These are phyloP conservation scores for Botryotinia narcissicola DNA, from an alignment of 2,329 filamentous ascomycete genomes.

Conservation along the genomic window DNA sequence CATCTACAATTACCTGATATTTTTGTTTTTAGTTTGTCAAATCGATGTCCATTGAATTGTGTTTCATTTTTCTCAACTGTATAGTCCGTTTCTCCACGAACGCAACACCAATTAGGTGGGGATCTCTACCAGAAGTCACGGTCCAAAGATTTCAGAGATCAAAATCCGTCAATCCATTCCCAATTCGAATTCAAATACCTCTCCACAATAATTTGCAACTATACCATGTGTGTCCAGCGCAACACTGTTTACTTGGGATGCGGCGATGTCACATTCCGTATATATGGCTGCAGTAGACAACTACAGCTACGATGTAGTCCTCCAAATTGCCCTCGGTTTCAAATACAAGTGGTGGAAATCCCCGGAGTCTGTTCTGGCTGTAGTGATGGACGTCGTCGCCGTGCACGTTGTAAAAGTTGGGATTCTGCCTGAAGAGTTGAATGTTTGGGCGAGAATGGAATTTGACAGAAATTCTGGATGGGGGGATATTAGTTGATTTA, in stretches of 20 bases:
- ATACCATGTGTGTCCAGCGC: neutral
- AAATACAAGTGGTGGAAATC: neutral
- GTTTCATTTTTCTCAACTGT: neutral
- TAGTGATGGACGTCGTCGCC: neutral
- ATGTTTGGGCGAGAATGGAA: neutral
- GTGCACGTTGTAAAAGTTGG: neutral
- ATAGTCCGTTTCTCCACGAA: neutral
- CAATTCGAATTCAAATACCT: neutral
- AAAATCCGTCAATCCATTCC: neutral
- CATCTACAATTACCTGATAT: neutral
- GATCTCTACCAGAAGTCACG: neutral
- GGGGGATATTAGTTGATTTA: neutral
- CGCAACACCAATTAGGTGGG: neutral
- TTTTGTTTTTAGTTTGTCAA: neutral
- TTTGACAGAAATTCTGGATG: neutral
- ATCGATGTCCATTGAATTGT: neutral
- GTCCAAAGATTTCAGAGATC: neutral
- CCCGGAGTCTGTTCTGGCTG: neutral
- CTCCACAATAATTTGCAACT: neutral
- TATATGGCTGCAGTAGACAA: neutral
- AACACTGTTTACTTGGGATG: neutral
- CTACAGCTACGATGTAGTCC: neutral
- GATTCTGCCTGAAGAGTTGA: neutral
- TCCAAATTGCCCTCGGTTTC: neutral
- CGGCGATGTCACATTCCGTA: neutral